Percentiles rank a stretch among this genome's conserved stretches.
Conservation (phyloP, 495 filamentous ascomycete genomes). For the Penicillium malachiteum region DNA sequence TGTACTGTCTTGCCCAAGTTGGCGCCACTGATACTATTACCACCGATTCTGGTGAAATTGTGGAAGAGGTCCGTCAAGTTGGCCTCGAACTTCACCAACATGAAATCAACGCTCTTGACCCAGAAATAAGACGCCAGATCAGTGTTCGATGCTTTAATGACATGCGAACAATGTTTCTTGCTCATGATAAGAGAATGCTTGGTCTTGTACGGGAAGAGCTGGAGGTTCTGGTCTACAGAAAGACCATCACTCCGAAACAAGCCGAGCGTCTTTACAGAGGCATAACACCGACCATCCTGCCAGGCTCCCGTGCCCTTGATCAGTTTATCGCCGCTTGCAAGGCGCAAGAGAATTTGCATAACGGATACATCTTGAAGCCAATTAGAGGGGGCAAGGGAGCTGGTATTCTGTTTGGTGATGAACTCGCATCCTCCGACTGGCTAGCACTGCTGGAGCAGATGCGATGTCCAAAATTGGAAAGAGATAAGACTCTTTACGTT, state of each 20-base stretch:
- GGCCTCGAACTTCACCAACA: conserved; percentile 43
- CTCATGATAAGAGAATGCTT: conserved; percentile 49
- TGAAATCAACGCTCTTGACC: conserved; percentile 30
- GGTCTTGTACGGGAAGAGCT: conserved; percentile 41
- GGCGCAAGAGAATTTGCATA: conserved; percentile 9
- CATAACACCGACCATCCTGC: conserved; percentile 22
- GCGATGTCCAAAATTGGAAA: background rate
- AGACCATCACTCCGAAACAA: conserved; percentile 26
- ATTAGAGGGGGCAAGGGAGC: conserved; percentile 38
- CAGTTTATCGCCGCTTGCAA: conserved; percentile 9
- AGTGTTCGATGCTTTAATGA: conserved; percentile 41
- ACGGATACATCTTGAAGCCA: conserved; percentile 40
- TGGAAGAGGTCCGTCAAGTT: conserved; percentile 42
- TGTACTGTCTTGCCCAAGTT: conserved; percentile 21
- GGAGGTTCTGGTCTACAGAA: conserved; percentile 18
- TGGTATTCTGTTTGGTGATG: conserved; percentile 43
- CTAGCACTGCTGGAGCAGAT: conserved; percentile 16
- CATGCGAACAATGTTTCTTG: conserved; percentile 40
- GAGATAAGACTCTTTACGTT: conserved; percentile 18
- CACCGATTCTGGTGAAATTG: conserved; percentile 16
- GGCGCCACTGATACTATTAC: background rate
- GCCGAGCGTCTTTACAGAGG: conserved; percentile 4
- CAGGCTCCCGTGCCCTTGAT: conserved; percentile 16
- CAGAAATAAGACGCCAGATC: conserved; percentile 32
- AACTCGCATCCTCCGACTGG: conserved; percentile 30